Base-by-base conservation (phyloP, 805 yeast genomes). In the Limtongia smithiae region DNA sequence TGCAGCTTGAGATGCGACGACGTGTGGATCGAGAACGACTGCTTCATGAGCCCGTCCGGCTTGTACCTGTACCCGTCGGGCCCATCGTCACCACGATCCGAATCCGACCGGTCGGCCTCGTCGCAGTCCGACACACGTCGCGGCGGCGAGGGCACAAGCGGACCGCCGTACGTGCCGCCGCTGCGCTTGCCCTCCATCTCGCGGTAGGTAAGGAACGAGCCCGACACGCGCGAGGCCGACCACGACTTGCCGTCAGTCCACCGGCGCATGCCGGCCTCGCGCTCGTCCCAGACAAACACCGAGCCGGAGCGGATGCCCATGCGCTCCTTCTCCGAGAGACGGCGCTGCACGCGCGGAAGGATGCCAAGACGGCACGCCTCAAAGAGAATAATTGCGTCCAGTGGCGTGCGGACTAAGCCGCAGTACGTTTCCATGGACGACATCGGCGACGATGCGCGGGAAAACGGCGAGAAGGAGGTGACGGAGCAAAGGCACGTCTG, bases 181-280 rank as follows among this genome's bases (percentile, higher is more conserved):
- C 48, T 49, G 20, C 59, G 57, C 46, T 48, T 50, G 38, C 58
- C 57, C 51, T 79, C 81, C 71, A 81, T 75, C 62, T 83, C 88
- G 44, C 77, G 74, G 64, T 82, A 82, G 2, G 79, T 75, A 27
- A 82, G 66, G 60, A 82, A 82, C 1, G 77, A 72, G 3, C 85
- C 85, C 3, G 75, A 73, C 1, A 84, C 88, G 50, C 88, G 72
- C 0, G 85, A 79, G 1, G 89, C 85, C 50, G 80, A 73, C 90
- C 91, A 83, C 30, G 76, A 72, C 54, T 77, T 76, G 17, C 90
- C 87, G 60, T 83, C 91, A 1, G 90, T 83, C 90, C 91, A 83
- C 25, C 90, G 68, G 54, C 80, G 76, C 80, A 84, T 82, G 15
- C 81, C 83, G 37, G 85, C 79, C 57, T 79, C 82, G 12, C 74